Evolutionary conservation across 257 asterid genomes (phyloP).

Genomic region (Ligustrum vulgare): DNA sequence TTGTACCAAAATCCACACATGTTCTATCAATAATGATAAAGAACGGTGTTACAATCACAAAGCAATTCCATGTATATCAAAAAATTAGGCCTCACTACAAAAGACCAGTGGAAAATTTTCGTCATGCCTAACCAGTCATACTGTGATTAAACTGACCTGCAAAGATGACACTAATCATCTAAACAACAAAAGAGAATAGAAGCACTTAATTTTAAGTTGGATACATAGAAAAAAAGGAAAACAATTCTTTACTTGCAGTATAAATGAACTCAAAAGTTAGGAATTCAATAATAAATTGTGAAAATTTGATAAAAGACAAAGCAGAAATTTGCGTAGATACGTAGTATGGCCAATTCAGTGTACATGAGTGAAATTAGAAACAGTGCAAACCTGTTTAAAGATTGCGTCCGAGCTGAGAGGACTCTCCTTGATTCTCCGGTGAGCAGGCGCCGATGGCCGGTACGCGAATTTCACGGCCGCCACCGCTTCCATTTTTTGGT

Average conservation of each 20-base stretch:
- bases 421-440: constrained; percentile 80
- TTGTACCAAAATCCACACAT: background rate
- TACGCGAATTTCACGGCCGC: constrained; percentile 43
- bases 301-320: background rate
- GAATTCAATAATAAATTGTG: background rate
- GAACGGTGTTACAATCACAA: background rate
- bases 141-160: background rate
- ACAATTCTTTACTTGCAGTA: background rate
- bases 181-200: background rate
- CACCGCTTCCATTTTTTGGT: constrained; percentile 22
- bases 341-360: background rate
- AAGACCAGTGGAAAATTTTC: background rate
- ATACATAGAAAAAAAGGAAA: background rate
- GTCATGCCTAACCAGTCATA: background rate
- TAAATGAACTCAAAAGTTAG: background rate
- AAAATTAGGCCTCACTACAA: background rate
- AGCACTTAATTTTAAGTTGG: background rate
- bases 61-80: background rate
- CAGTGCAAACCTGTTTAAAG: constrained; percentile 60
- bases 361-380: background rate
- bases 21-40: background rate
- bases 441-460: constrained; percentile 88
- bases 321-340: background rate
- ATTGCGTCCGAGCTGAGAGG: constrained; percentile 96
- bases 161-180: background rate